Percentiles rank a stretch among this genome's conserved stretches.
phyloP scores from a whole-genome alignment of 2,329 filamentous ascomycete species.

The Whalleya microplaca region DNA sequence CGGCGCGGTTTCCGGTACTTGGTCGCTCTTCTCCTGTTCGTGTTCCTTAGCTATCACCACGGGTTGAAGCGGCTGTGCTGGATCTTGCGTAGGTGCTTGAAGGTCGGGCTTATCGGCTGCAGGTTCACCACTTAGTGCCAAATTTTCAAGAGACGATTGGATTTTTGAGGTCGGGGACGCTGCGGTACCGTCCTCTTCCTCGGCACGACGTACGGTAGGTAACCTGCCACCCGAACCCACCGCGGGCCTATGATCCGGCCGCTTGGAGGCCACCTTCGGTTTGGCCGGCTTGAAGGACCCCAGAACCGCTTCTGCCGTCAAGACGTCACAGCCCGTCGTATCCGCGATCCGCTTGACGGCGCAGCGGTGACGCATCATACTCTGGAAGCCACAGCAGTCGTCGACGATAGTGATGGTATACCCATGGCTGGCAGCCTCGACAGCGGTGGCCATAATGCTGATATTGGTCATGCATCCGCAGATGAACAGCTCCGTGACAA shows the following conservation, averaged over 20 bases:
- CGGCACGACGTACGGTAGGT: slow-evolving; percentile 35
- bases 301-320: slow-evolving; percentile 63
- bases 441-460: slow-evolving; percentile 86
- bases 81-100: slow-evolving; percentile 25
- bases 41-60: slow-evolving; percentile 28
- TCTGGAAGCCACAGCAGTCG: slow-evolving; percentile 85
- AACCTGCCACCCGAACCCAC: slow-evolving; percentile 23
- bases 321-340: slow-evolving; percentile 72
- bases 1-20: slow-evolving; percentile 7
- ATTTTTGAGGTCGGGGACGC: slow-evolving; percentile 30
- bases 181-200: slow-evolving; percentile 23
- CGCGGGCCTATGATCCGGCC: slow-evolving; percentile 14
- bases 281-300: slow-evolving; percentile 34
- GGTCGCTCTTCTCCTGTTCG: slow-evolving; percentile 17
- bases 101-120: slow-evolving; percentile 31
- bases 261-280: slow-evolving; percentile 19
- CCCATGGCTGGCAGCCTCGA: slow-evolving; percentile 87
- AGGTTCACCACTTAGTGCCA: slow-evolving; percentile 39
- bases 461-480: slow-evolving; percentile 87
- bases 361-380: slow-evolving; percentile 67
- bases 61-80: slow-evolving; percentile 31
- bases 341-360: slow-evolving; percentile 74
- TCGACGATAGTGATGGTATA: slow-evolving; percentile 85
- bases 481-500: slow-evolving; percentile 87
- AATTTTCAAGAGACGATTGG: slow-evolving; percentile 40